These are phyloP conservation scores for Malassezia pachydermatis DNA, from an alignment of 1,284 basidiomycete species.

Conservation along the genomic window DNA sequence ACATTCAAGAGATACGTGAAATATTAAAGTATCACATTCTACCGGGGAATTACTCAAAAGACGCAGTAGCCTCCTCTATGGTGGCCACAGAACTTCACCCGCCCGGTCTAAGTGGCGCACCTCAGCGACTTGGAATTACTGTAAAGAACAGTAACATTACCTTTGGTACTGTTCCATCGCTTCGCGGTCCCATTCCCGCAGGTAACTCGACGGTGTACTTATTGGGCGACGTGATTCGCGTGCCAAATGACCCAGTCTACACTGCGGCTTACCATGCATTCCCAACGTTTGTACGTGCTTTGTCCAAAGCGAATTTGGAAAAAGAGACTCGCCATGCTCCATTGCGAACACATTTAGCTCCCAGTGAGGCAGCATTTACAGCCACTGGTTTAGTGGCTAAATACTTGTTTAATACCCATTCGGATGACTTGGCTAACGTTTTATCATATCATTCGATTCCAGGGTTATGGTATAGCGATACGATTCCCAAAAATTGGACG, in stretches of 20 bases:
- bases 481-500: conserved; percentile 50
- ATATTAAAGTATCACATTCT: conserved; percentile 40
- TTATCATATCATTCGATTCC: conserved; percentile 75
- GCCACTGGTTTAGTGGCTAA: conserved; percentile 77
- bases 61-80: no score
- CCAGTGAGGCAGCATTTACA: conserved; percentile 76
- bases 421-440: conserved; percentile 66
- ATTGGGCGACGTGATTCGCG: conserved; percentile 67
- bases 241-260: conserved; percentile 70
- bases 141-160: conserved; percentile 52
- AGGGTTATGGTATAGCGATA: conserved; percentile 63
- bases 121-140: conserved; percentile 47
- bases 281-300: conserved; percentile 63
- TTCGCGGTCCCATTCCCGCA: conserved; percentile 66
- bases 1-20: conserved; percentile 16
- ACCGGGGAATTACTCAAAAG: conserved; percentile 24
- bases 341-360: conserved; percentile 72
- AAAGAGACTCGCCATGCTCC: conserved; percentile 50
- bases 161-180: conserved; percentile 72
- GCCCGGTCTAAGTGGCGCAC: conserved; percentile 10
- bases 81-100: conserved; percentile 32
- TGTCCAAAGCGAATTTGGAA: conserved; percentile 50
- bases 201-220: conserved; percentile 74
- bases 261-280: conserved; percentile 61
- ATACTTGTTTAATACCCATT: conserved; percentile 64